phyloP scores from a whole-genome alignment of 768 basidiomycete species.

The Tricholoma bakamatsutake region DNA sequence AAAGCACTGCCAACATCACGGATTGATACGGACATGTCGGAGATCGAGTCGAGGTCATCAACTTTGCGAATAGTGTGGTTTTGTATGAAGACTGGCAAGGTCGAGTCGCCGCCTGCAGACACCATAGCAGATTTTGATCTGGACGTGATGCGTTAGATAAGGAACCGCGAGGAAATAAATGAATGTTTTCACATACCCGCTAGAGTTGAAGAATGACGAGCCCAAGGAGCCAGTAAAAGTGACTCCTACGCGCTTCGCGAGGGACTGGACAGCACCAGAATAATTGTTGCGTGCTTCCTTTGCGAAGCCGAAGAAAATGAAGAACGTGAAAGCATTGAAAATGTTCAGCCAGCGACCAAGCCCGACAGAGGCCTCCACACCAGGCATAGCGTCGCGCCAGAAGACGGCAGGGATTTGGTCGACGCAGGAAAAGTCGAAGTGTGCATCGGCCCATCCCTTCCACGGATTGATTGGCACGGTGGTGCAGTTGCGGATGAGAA shows the following conservation, averaged over 20 bases:
- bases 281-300: slow-evolving; percentile 46
- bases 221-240: slow-evolving; percentile 10
- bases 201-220: slow-evolving; percentile 20
- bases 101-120: slow-evolving; percentile 16
- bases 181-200: slow-evolving; percentile 17
- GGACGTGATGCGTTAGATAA: not conserved
- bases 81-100: slow-evolving; percentile 43
- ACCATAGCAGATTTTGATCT: slow-evolving; percentile 20
- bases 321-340: slow-evolving; percentile 42
- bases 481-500: slow-evolving; percentile 21
- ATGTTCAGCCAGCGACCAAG: slow-evolving; percentile 33
- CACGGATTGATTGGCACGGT: slow-evolving; percentile 28
- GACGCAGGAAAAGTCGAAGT: slow-evolving; percentile 42
- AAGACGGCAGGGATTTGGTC: slow-evolving; percentile 26
- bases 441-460: slow-evolving; percentile 46
- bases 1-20: slow-evolving; percentile 14
- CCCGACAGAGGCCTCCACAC: slow-evolving; percentile 19
- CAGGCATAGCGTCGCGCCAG: slow-evolving; percentile 25
- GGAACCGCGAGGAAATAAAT: not conserved
- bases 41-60: slow-evolving; percentile 44
- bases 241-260: slow-evolving; percentile 26
- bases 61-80: slow-evolving; percentile 39
- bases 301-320: slow-evolving; percentile 50
- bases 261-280: slow-evolving; percentile 21
- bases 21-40: slow-evolving; percentile 35